Evolutionary conservation across 2,329 filamentous ascomycete species (phyloP).

Genomic region (Alternaria brassicicola): DNA sequence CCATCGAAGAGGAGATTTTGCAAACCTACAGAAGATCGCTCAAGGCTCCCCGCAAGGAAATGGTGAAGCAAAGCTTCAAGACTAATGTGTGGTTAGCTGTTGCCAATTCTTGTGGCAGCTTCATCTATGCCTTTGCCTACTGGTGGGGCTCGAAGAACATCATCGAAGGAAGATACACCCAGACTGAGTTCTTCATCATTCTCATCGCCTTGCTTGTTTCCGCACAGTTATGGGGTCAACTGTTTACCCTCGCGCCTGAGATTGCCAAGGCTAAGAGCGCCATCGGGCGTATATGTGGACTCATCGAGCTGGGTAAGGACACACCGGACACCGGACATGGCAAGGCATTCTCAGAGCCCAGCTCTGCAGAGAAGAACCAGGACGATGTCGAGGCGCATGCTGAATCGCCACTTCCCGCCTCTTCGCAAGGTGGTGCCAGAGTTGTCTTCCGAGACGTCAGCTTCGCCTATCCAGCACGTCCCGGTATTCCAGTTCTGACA

Average conservation of each 20-base stretch:
- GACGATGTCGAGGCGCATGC: slow-evolving; percentile 43
- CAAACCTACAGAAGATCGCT: slow-evolving; percentile 55
- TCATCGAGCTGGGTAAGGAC: slow-evolving; percentile 48
- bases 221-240: slow-evolving; percentile 74
- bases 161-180: slow-evolving; percentile 67
- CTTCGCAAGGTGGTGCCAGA: slow-evolving; percentile 63
- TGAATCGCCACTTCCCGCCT: slow-evolving; percentile 62
- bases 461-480: slow-evolving; percentile 70
- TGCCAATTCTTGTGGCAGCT: slow-evolving; percentile 65
- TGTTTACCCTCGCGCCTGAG: slow-evolving; percentile 77
- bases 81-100: slow-evolving; percentile 67
- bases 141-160: slow-evolving; percentile 81
- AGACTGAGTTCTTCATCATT: slow-evolving; percentile 76
- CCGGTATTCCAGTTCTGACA: slow-evolving; percentile 63
- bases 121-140: slow-evolving; percentile 76
- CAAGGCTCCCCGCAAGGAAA: slow-evolving; percentile 56
- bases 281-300: slow-evolving; percentile 78
- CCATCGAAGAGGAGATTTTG: slow-evolving; percentile 58
- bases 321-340: slow-evolving; percentile 64
- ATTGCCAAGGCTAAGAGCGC: slow-evolving; percentile 70
- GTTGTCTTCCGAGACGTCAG: slow-evolving; percentile 64
- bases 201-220: slow-evolving; percentile 73
- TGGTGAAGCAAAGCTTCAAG: slow-evolving; percentile 55
- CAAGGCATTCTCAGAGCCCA: slow-evolving; percentile 83
- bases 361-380: slow-evolving; percentile 68